Percentiles rank a stretch among this genome's conserved stretches.
These are phyloP conservation scores for Inga laurina DNA, from an alignment of 306 rosid genomes.

Conservation along the genomic window DNA sequence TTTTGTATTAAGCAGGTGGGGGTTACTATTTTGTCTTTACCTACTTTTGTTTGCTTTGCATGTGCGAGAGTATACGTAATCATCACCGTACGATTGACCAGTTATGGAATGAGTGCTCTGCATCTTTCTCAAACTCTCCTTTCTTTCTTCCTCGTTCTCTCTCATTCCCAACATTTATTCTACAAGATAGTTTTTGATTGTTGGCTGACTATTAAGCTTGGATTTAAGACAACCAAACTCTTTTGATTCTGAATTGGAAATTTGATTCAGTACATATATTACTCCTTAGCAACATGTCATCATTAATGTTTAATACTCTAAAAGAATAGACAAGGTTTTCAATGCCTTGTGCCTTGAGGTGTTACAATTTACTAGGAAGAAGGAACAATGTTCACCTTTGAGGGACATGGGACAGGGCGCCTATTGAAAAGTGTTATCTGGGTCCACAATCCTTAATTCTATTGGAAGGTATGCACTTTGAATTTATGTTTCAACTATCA, in stretches of 20 bases:
- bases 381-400: constrained; percentile 76
- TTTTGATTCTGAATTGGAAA: not conserved
- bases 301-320: not conserved
- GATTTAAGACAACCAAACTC: not conserved
- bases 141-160: no score
- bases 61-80: no score
- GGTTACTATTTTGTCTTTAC: no score
- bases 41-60: no score
- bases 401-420: constrained; percentile 57
- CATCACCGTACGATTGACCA: no score
- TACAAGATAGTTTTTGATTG: constrained; percentile 52
- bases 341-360: constrained; percentile 31
- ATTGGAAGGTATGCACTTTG: constrained; percentile 76
- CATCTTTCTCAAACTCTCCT: no score
- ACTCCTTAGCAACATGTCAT: not conserved
- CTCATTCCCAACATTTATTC: no score
- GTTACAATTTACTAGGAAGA: constrained; percentile 74
- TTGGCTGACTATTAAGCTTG: not conserved
- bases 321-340: not conserved
- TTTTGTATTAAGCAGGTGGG: no score
- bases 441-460: constrained; percentile 69
- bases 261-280: not conserved
- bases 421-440: constrained; percentile 49
- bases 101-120: no score
- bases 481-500: not conserved